Percentiles rank a stretch among this genome's conserved stretches.
Conservation (phyloP, 108 stramenopile genomes). For the Heterococcus sp. region DNA sequence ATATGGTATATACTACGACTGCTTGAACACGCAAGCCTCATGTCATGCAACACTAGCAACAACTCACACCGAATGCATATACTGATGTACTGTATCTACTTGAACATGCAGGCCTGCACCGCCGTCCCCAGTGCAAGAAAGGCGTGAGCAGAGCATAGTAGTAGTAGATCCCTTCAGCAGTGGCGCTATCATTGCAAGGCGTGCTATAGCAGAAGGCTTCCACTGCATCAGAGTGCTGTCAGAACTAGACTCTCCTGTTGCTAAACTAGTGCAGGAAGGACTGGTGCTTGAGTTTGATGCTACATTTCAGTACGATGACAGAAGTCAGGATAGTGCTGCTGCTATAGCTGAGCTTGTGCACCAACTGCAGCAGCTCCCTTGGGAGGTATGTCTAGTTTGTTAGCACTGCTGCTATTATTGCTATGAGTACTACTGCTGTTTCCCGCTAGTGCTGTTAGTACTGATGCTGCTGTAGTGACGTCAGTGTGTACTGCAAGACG, state of each 20-base stretch:
- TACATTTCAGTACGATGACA: constrained; percentile 51
- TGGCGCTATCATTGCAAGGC: constrained; percentile 33
- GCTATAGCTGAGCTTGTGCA: constrained; percentile 22
- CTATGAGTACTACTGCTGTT: no score
- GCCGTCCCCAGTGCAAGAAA: not conserved
- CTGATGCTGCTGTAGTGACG: no score
- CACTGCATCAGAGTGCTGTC: constrained; percentile 50
- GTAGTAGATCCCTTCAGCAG: constrained; percentile 54
- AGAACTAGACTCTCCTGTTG: constrained; percentile 54
- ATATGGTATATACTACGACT: no score
- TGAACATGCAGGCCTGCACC: no score
- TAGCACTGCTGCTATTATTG: no score
- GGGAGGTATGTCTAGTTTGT: no score
- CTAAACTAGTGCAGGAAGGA: constrained; percentile 47
- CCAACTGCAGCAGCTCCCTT: constrained; percentile 21
- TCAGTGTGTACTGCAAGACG: no score
- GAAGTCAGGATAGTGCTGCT: constrained; percentile 22
- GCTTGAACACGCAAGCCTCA: no score
- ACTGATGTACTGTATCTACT: no score
- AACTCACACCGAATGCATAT: no score
- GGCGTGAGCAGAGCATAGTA: constrained; percentile 11
- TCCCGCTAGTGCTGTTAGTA: no score
- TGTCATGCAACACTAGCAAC: no score
- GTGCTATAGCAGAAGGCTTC: constrained; percentile 37
- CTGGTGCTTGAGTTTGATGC: constrained; percentile 42